Conservation (phyloP, 305 asterid genomes). For the Fraxinus ornus region DNA sequence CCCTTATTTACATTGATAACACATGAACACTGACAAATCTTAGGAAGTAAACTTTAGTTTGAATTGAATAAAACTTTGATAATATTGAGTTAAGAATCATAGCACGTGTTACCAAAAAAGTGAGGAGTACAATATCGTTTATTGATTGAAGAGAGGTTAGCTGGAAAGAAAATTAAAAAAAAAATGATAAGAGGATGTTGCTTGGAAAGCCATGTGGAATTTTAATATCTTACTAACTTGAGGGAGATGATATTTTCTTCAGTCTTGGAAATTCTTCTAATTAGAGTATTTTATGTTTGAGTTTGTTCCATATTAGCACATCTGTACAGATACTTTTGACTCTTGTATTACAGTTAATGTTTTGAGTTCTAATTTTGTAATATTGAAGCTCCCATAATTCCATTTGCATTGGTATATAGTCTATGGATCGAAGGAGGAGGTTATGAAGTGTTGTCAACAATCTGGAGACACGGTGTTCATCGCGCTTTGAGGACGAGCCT, state of each 20-base stretch:
- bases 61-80: not conserved
- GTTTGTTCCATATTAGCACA: not conserved
- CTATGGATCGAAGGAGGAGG: too few species aligned
- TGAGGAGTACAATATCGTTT: not conserved
- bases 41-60: not conserved
- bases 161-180: not conserved
- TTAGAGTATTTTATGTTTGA: not conserved
- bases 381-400: not conserved
- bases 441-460: too few species aligned
- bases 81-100: not conserved
- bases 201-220: not conserved
- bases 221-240: not conserved
- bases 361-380: slow-evolving; percentile 17
- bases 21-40: not conserved
- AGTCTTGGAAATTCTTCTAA: not conserved
- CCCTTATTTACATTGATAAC: not conserved
- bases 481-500: too few species aligned
- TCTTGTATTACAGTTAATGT: not conserved
- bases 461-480: too few species aligned
- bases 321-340: not conserved
- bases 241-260: not conserved
- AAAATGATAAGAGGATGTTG: not conserved
- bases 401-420: too few species aligned
- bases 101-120: not conserved
- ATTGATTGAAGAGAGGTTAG: not conserved